Evolutionary conservation across 2,329 filamentous ascomycete species (phyloP).

Genomic region (Neocucurbitaria cava): DNA sequence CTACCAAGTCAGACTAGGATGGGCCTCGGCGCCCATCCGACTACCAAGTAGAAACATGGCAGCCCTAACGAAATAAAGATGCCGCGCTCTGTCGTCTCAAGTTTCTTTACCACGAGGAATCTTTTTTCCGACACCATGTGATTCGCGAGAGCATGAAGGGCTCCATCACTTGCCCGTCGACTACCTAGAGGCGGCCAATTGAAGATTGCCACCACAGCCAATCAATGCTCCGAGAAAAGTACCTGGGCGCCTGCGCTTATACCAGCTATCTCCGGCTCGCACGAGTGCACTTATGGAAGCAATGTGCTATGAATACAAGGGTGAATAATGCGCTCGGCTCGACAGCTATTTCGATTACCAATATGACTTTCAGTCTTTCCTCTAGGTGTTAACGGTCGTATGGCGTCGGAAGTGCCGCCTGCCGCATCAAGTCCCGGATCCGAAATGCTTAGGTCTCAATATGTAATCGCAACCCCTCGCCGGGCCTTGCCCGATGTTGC

Average conservation of each 20-base stretch:
- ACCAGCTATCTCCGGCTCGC: slow-evolving; percentile 25
- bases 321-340: background rate
- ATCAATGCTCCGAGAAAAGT: slow-evolving; percentile 6
- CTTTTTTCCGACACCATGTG: background rate
- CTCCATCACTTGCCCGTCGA: background rate
- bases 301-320: slow-evolving; percentile 3
- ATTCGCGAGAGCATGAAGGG: no score
- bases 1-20: slow-evolving; percentile 1
- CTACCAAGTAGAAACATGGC: background rate
- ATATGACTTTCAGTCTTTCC: slow-evolving; percentile 19
- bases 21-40: background rate
- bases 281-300: slow-evolving; percentile 13
- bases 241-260: slow-evolving; percentile 12
- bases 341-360: slow-evolving; percentile 4
- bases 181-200: background rate
- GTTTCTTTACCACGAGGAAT: background rate
- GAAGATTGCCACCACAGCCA: slow-evolving; percentile 4
- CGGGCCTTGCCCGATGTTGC: slow-evolving; percentile 16
- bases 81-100: background rate
- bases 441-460: slow-evolving; percentile 14
- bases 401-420: slow-evolving; percentile 17
- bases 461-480: slow-evolving; percentile 19
- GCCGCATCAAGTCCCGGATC: slow-evolving; percentile 16
- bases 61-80: background rate
- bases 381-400: slow-evolving; percentile 19